Evolutionary conservation across 768 basidiomycete genomes (phyloP), one percentile per base, ranked within the genome.

Genomic region (Mrakia frigida): DNA sequence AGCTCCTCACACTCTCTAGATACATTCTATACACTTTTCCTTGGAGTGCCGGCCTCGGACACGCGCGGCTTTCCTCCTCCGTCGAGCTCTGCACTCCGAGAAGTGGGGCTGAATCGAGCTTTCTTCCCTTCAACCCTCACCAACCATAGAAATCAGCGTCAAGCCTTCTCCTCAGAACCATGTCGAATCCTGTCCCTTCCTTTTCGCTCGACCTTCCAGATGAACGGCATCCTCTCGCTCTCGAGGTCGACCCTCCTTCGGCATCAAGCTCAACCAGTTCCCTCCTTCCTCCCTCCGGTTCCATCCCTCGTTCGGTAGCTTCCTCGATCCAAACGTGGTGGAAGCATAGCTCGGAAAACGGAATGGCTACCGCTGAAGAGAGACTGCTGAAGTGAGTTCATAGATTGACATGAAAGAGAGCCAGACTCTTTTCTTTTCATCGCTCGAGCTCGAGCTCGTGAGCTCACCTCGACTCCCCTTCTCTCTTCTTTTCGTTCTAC

Each of bases 351-450:
- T 35, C 50, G 16, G 70, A 77, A 63, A 74, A 63, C 6, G 76
- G 72, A 50, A 72, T 77, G 28, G 39, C 13, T 7, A 4, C 73
- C n/a, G 71, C 76, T 39, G 76, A 77, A 50, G 76, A 77, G 63
- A 41, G 71, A 4, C 52, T 77, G 46, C 76, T 77, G 9, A 35
- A 71, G 76, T 77, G 37, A 41, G 76, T 73, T 39, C 23, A 23
- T 0, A 0, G 0, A 11, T 21, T 1, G 7, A 39, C 21, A 3
- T 13, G 43, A 6, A 6, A n/a, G 31, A 31, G 23, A 21, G 28
- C 9, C 56, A 60, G 25, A 18, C 46, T 21, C 6, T 50, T 16
- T 6, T 14, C 39, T n/a, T 28, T 23, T n/a, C 39, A 21, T 9
- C 9, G 11, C 53, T 53, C 3, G n/a, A 28, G 56, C 9, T 56